Base-by-base conservation (phyloP, 768 basidiomycete species). In the Kwoniella sp. region DNA sequence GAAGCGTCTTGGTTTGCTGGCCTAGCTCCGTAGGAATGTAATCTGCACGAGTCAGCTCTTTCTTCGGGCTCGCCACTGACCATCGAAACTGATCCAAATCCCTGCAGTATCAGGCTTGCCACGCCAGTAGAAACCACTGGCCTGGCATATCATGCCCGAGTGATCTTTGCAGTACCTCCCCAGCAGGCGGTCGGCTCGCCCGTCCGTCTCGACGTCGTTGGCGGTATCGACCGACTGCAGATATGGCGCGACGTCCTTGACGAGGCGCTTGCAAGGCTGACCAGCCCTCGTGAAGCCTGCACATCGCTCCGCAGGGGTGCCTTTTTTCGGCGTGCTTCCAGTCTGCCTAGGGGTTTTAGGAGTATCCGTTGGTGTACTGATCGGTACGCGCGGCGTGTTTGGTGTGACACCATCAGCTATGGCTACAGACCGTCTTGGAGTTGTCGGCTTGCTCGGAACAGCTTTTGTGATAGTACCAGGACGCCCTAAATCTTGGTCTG, bases 131-230 rank as follows among this genome's bases (percentile, higher is more conserved):
- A 73, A 73, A 6, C 72, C 72, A 27, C 60, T 58, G 3, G 50
- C 61, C 9, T 59, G 50, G 46, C 72, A 71, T 3, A 73, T 71
- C 65, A 67, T 61, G 17, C 62, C 64, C 12, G 64, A 63, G 58
- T 73, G 72, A 55, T 71, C 70, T 26, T 64, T 69, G 36, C 72
- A 73, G 41, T 65, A 73, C 32, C 72, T 53, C 14, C 52, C 63
- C 31, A 48, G 22, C 15, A 54, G 46, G 36, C 37, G 42, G 46
- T 56, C 39, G 27, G 38, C 56, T 5, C 45, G 28, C 22, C 23
- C 46, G 28, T 44, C 46, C 5, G 28, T 45, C 17, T 34, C 56
- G 9, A n/a, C 33, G 4, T 25, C 43, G 17, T n/a, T 32, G 25
- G 10, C 33, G 2, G 12, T 10, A 20, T 27, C 19, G 22, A 20